These are phyloP conservation scores for Delonix regia DNA, from an alignment of 306 rosid genomes.

Conservation along the genomic window DNA sequence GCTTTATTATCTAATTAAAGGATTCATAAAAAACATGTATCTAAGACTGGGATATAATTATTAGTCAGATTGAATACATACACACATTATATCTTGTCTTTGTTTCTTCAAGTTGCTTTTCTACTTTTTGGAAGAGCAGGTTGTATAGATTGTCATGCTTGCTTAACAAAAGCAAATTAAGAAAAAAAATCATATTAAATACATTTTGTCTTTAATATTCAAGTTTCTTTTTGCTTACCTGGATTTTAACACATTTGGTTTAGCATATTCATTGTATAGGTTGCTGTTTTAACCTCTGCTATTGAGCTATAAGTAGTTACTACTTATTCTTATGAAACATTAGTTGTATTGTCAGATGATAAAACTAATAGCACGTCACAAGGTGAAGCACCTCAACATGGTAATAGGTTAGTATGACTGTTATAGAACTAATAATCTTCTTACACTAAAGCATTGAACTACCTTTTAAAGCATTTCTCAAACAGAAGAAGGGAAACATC, in stretches of 20 bases:
- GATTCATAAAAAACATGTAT: conserved; percentile 26
- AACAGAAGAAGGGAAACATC: background rate
- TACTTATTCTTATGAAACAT: conserved; percentile 89
- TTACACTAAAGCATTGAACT: background rate
- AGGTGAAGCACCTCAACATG: conserved; percentile 60
- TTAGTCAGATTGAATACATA: background rate
- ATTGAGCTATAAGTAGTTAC: conserved; percentile 98
- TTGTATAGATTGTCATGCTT: conserved; percentile 17
- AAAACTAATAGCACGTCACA: conserved; percentile 56
- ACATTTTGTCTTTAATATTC: conserved; percentile 12
- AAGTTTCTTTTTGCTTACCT: conserved; percentile 14
- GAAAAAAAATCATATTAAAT: too few relatives aligned
- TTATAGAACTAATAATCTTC: conserved; percentile 33
- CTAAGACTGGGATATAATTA: conserved; percentile 15
- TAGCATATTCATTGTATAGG: conserved; percentile 51
- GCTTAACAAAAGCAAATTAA: background rate
- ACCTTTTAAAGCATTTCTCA: background rate
- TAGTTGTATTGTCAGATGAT: conserved; percentile 74
- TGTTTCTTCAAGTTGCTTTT: conserved; percentile 34
- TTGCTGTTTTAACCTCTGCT: conserved; percentile 92
- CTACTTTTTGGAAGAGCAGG: conserved; percentile 21
- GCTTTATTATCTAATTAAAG: conserved; percentile 17
- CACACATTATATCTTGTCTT: background rate
- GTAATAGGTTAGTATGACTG: conserved; percentile 58
- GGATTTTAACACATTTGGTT: conserved; percentile 40